These are phyloP conservation scores for Diacronema lutheri DNA, from an alignment of 78 protist genomes.

Conservation along the genomic window DNA sequence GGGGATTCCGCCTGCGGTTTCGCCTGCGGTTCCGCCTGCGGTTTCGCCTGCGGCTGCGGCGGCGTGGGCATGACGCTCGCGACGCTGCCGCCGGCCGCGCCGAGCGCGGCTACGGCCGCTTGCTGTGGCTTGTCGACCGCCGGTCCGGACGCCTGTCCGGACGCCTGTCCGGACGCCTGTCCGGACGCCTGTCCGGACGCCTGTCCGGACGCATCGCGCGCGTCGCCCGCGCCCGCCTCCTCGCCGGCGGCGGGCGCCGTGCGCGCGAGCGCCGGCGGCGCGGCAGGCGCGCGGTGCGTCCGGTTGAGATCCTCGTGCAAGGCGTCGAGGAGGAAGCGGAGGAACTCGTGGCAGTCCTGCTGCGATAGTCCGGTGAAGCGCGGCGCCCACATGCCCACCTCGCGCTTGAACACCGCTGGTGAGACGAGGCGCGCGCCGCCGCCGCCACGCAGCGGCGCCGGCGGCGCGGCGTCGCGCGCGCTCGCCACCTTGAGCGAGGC, in stretches of 20 bases:
- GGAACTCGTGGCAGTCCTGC: conserved; percentile 58
- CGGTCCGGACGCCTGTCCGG: no score
- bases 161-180: no score
- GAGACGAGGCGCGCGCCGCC: not conserved
- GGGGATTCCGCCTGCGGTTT: no score
- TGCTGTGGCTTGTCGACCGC: not conserved
- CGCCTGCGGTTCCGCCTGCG: not conserved
- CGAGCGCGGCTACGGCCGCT: not conserved
- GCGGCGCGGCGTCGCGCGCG: no score
- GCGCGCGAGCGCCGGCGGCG: not conserved
- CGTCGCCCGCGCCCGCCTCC: no score
- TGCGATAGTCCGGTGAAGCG: conserved; percentile 32
- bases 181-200: no score
- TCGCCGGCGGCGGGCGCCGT: no score
- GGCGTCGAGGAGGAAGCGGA: conserved; percentile 48
- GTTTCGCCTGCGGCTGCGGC: not conserved
- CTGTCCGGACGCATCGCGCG: no score
- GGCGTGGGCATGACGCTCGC: no score
- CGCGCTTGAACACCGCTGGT: not conserved
- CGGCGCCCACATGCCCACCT: conserved; percentile 19
- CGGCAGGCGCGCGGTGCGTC: not conserved
- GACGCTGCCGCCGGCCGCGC: no score
- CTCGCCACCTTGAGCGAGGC: no score
- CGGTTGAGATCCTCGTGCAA: conserved; percentile 43
- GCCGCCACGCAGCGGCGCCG: no score